These are phyloP conservation scores for Rhizoclosmatium globosum DNA, from an alignment of 192 early-diverging fungal genomes.

Conservation along the genomic window DNA sequence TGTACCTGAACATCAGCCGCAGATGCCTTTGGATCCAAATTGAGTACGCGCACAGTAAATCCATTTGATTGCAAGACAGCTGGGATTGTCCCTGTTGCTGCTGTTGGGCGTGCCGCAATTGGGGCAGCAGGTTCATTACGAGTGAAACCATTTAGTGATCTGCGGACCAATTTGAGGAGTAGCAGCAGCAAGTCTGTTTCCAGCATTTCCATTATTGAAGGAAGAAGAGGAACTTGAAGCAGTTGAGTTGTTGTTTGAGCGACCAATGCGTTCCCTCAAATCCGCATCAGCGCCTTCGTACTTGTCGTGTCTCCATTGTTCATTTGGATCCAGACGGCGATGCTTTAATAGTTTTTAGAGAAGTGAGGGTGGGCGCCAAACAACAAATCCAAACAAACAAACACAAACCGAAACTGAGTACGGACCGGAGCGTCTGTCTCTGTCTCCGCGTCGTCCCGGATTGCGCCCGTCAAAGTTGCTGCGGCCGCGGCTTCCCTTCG, in stretches of 20 bases:
- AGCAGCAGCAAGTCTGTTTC: too few species aligned
- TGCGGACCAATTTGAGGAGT: too few species aligned
- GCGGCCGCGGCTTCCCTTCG: too few species aligned
- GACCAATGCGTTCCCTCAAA: slow-evolving; percentile 25
- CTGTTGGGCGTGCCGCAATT: neutral
- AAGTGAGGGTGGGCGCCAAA: neutral
- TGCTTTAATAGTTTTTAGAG: too few species aligned
- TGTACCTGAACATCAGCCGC: slow-evolving; percentile 37
- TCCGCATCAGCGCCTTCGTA: slow-evolving; percentile 33
- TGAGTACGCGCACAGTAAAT: slow-evolving; percentile 7
- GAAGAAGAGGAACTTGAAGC: too few species aligned
- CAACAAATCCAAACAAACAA: neutral
- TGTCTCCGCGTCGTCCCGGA: neutral
- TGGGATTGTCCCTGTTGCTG: neutral
- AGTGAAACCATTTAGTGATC: neutral
- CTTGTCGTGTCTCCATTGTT: slow-evolving; percentile 43
- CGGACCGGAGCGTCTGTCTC: neutral
- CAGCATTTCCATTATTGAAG: neutral
- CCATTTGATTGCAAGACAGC: too few species aligned
- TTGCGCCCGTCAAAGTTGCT: too few species aligned
- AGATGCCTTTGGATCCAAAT: slow-evolving; percentile 40
- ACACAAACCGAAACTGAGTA: neutral
- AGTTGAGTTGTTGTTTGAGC: neutral
- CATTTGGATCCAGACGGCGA: slow-evolving; percentile 16
- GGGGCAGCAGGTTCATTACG: neutral